Percentiles rank a stretch among this genome's conserved stretches.
These are phyloP conservation scores for Trypethelium eluteriae DNA, from an alignment of 495 filamentous ascomycete species.

Conservation along the genomic window DNA sequence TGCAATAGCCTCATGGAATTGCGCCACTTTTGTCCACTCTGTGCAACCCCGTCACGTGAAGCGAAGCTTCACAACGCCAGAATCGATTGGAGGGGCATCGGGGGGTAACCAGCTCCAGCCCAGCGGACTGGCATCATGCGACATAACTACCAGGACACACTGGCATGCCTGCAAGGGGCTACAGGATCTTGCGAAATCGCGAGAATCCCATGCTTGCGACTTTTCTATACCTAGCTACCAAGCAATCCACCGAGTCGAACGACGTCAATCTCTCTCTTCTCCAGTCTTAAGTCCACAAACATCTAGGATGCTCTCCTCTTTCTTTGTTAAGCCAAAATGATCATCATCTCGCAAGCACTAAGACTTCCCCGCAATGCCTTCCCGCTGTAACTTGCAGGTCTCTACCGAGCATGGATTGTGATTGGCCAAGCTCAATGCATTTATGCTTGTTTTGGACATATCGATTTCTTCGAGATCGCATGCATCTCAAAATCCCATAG, in stretches of 20 bases:
- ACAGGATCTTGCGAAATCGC: too few species aligned
- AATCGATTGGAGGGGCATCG: too few species aligned
- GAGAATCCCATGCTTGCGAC: too few species aligned
- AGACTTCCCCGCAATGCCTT: slow-evolving; percentile 5
- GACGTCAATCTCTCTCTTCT: not conserved
- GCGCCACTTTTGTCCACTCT: too few species aligned
- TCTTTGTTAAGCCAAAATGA: not conserved
- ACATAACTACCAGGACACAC: too few species aligned
- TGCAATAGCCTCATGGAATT: too few species aligned
- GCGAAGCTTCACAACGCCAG: too few species aligned
- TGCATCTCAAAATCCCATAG: not conserved
- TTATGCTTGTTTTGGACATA: not conserved
- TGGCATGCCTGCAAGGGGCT: too few species aligned
- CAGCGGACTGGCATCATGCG: too few species aligned
- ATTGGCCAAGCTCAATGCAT: not conserved
- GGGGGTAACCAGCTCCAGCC: too few species aligned
- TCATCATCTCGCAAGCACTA: not conserved
- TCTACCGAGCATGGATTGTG: not conserved
- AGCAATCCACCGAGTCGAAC: not conserved
- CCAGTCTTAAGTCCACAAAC: not conserved
- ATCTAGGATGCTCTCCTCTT: not conserved
- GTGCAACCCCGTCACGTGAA: too few species aligned
- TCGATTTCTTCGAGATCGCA: not conserved
- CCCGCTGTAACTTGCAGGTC: not conserved
- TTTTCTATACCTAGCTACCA: not conserved